phyloP scores from a whole-genome alignment of 2,329 filamentous ascomycete species.

The Eutypa lata region DNA sequence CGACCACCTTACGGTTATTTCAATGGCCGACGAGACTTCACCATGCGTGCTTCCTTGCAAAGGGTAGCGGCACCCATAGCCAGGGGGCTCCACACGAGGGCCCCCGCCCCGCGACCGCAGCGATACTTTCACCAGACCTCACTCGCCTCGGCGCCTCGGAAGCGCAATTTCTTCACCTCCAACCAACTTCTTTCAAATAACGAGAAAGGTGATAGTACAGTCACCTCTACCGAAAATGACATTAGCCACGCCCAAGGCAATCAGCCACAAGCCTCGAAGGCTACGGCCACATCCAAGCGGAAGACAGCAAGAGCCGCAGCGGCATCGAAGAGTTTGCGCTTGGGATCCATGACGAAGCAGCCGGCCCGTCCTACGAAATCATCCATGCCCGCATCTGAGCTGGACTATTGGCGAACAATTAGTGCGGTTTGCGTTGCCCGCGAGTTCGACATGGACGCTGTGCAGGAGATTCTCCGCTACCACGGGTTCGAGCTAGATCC shows the following conservation, averaged over 20 bases:
- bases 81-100: conserved; percentile 25
- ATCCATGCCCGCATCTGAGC: conserved; percentile 28
- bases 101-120: conserved; percentile 26
- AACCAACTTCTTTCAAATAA: conserved; percentile 50
- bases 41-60: conserved; percentile 24
- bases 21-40: conserved; percentile 22
- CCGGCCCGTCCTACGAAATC: conserved; percentile 34
- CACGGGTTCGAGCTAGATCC: conserved; percentile 63
- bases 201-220: conserved; percentile 19
- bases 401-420: conserved; percentile 41
- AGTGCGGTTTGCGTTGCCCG: conserved; percentile 62
- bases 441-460: conserved; percentile 61
- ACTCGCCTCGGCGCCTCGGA: conserved; percentile 44
- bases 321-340: conserved; percentile 66
- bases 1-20: conserved; percentile 1
- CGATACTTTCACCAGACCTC: conserved; percentile 46
- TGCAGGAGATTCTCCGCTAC: conserved; percentile 53
- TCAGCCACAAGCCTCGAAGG: conserved; percentile 9
- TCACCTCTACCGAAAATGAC: conserved; percentile 1
- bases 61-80: conserved; percentile 19
- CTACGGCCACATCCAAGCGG: conserved; percentile 35
- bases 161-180: conserved; percentile 64
- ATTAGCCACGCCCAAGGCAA: conserved; percentile 1
- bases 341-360: conserved; percentile 79
- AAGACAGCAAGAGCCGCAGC: conserved; percentile 41